Conservation (phyloP, 306 rosid species). For the Albizia julibrissin region DNA sequence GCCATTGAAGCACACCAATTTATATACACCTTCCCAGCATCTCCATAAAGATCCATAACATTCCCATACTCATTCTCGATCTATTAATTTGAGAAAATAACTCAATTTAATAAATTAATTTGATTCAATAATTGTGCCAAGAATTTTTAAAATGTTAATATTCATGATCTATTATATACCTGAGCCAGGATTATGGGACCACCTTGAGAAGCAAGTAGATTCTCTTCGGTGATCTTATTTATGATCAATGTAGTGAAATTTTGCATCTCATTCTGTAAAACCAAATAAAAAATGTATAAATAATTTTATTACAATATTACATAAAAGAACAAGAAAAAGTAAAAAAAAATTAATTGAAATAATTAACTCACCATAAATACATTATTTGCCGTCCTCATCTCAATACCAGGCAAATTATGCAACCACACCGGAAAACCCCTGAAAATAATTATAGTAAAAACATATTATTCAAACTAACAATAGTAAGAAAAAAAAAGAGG, state of each 20-base stretch:
- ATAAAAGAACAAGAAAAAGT: background rate
- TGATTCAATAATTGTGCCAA: background rate
- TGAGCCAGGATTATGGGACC: slow-evolving; percentile 50
- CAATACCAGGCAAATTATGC: slow-evolving; percentile 53
- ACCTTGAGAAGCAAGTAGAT: slow-evolving; percentile 36
- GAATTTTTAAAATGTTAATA: no score
- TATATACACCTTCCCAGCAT: slow-evolving; percentile 55
- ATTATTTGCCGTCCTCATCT: slow-evolving; percentile 46
- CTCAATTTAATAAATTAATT: background rate
- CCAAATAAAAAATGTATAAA: background rate
- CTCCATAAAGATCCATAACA: slow-evolving; percentile 49
- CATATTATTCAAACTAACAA: no score
- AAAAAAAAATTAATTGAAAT: background rate
- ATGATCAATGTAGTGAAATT: slow-evolving; percentile 46
- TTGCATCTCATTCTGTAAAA: slow-evolving; percentile 49
- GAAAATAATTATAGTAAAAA: background rate
- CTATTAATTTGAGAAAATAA: slow-evolving; percentile 3
- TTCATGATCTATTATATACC: slow-evolving; percentile 2
- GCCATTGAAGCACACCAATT: slow-evolving; percentile 62
- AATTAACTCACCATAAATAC: slow-evolving; percentile 50
- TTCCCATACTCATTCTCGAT: slow-evolving; percentile 67
- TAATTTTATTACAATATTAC: background rate
- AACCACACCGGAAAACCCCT: slow-evolving; percentile 67
- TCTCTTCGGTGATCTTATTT: slow-evolving; percentile 55
- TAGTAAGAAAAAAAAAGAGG: no score